These are phyloP conservation scores for Beauveria brongniartii DNA, from an alignment of 2,329 filamentous ascomycete species.

Conservation along the genomic window DNA sequence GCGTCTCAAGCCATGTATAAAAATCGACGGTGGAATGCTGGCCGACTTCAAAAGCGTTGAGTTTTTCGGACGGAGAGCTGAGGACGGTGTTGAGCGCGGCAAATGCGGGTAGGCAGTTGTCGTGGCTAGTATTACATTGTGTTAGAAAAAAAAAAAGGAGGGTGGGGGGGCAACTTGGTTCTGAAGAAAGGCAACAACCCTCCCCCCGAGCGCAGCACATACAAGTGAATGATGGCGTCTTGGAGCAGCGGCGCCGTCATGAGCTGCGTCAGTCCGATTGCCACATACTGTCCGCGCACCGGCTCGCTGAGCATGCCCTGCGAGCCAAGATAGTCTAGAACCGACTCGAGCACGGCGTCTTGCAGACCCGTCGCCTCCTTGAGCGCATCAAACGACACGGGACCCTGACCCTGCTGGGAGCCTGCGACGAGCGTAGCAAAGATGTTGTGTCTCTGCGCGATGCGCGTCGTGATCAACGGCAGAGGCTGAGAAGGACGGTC, in stretches of 20 bases:
- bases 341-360: conserved; percentile 10
- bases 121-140: conserved; percentile 9
- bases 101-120: conserved; percentile 13
- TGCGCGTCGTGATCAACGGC: conserved; percentile 12
- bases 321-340: conserved; percentile 14
- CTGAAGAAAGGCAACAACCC: neutral
- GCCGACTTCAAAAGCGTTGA: conserved; percentile 15
- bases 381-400: conserved; percentile 10
- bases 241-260: conserved; percentile 13
- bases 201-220: neutral
- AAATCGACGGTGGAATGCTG: conserved; percentile 13
- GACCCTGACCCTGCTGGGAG: neutral
- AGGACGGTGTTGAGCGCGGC: conserved; percentile 14
- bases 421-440: conserved; percentile 6
- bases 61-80: neutral
- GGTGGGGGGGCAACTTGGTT: neutral
- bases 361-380: conserved; percentile 8
- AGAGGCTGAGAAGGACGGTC: conserved; percentile 2
- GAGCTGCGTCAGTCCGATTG: conserved; percentile 12
- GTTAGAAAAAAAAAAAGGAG: neutral
- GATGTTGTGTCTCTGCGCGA: conserved; percentile 14
- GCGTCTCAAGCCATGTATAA: conserved; percentile 16
- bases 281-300: conserved; percentile 5
- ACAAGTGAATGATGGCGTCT: conserved; percentile 15
- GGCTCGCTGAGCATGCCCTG: conserved; percentile 13